phyloP scores from a whole-genome alignment of 805 yeast genomes.

The Candida dendrica region DNA sequence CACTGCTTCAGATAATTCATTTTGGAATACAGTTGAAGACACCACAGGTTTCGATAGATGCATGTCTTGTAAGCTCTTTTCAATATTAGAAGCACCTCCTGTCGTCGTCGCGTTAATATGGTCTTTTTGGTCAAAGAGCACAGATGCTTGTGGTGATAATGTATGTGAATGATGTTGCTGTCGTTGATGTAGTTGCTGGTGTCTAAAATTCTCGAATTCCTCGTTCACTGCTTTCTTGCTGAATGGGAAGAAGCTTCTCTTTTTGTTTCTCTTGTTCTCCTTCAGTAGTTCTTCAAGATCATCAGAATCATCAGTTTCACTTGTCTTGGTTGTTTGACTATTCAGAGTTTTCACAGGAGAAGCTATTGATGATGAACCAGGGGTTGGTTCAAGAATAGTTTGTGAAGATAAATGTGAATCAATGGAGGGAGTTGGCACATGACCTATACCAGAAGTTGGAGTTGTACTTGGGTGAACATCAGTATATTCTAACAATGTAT shows the following conservation, averaged over 20 bases:
- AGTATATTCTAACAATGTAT: slow-evolving; percentile 30
- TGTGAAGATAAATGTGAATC: background rate
- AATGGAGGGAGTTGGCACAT: background rate
- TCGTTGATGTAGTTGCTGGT: slow-evolving; percentile 28
- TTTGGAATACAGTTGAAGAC: slow-evolving; percentile 45
- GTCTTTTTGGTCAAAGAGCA: background rate
- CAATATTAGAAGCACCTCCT: slow-evolving; percentile 15
- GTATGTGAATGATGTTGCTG: slow-evolving; percentile 10
- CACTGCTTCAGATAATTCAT: slow-evolving; percentile 46
- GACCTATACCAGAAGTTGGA: background rate
- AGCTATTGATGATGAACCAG: background rate
- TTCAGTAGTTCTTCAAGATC: slow-evolving; percentile 21
- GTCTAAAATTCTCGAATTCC: slow-evolving; percentile 22
- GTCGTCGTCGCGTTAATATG: background rate
- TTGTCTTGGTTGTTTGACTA: slow-evolving; percentile 5
- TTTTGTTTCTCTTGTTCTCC: slow-evolving; percentile 40
- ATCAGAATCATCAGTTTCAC: slow-evolving; percentile 8
- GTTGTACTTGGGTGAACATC: slow-evolving; percentile 6
- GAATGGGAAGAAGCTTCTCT: slow-evolving; percentile 57
- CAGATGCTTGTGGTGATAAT: slow-evolving; percentile 3
- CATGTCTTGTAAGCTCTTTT: slow-evolving; percentile 24
- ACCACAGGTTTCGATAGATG: slow-evolving; percentile 20
- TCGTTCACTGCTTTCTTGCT: slow-evolving; percentile 23
- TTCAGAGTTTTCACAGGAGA: slow-evolving; percentile 3
- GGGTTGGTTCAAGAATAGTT: background rate